phyloP scores from a whole-genome alignment of 2,329 filamentous ascomycete species.

The Cladosporium sp. region DNA sequence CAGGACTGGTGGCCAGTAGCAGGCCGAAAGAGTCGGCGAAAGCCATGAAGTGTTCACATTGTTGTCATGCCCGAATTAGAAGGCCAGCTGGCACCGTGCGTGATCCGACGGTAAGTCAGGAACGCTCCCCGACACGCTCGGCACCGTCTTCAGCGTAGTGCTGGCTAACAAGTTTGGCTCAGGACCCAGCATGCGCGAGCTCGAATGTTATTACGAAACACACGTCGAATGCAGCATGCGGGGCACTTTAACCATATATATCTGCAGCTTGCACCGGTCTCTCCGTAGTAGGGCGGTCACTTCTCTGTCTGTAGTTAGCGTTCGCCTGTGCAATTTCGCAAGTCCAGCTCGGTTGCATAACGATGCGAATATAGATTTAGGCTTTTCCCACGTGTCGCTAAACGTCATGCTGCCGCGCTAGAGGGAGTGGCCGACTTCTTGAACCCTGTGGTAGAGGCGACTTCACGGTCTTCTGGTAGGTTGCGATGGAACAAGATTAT shows the following conservation, averaged over 20 bases:
- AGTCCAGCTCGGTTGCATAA: neutral
- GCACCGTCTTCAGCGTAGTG: neutral
- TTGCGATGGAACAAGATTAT: neutral
- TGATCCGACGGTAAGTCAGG: neutral
- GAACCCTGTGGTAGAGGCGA: neutral
- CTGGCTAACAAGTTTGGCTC: neutral
- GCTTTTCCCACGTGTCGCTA: conserved; percentile 2
- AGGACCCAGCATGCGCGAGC: neutral
- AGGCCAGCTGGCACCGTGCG: neutral
- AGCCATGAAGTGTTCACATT: neutral
- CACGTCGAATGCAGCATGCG: neutral
- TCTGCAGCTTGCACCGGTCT: no score
- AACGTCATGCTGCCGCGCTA: neutral
- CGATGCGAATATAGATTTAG: neutral
- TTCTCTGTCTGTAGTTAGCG: no score
- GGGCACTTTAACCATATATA: neutral
- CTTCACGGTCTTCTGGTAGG: neutral
- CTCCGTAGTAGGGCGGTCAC: no score
- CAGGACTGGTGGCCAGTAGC: neutral
- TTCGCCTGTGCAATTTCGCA: neutral
- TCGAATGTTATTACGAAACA: neutral
- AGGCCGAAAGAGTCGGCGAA: neutral
- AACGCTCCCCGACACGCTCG: neutral
- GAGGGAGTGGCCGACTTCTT: neutral
- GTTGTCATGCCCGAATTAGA: neutral